Base-by-base conservation (phyloP, 768 basidiomycete species). In the Podaxis sp. region DNA sequence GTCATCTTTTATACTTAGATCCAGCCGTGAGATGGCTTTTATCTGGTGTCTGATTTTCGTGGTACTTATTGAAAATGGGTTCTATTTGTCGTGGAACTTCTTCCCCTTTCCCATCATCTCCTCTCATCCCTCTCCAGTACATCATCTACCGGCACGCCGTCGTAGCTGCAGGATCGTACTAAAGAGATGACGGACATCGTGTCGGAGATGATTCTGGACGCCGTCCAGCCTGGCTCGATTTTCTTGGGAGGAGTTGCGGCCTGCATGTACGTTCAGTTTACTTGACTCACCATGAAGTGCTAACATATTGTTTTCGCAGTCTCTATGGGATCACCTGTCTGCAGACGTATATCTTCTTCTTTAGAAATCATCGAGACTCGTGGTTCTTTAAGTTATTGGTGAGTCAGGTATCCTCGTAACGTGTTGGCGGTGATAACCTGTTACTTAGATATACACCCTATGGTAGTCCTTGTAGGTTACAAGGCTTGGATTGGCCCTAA, bases 241-340 rank as follows among this genome's bases (percentile, higher is more conserved):
- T 62, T 15, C n/a, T 2, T 48, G 8, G 59, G 49, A 36, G 40
- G 28, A 2, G 15, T 56, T 37, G 28, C 36, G 20, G 57, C 57
- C 26, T 48, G 41, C 17, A 58, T 58, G 57, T 58, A 58, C 2
- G 57, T 36, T 11, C 24, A 26, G 26, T 20, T 15, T 12, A 24
- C 15, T 48, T 22, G 17, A 24, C 26, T 17, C 40, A 12, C 2
- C 3, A 30, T 17, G 10, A 22, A 7, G 17, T 40, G 46, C 40
- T 55, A 6, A 36, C 24, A 20, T 33, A 44, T 17, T 7, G 15
- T 7, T 17, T 20, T 8, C n/a, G n/a, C 33, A 82, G 81, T 30
- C 70, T 82, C 46, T 82, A 77, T 66, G 81, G 80, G 11, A 67
- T 79, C 5, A 78, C 77, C 22, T 80, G 73, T 50, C 66, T 75